Evolutionary conservation across 306 rosid species (phyloP).

Genomic region (Pterocarpus santalinus): DNA sequence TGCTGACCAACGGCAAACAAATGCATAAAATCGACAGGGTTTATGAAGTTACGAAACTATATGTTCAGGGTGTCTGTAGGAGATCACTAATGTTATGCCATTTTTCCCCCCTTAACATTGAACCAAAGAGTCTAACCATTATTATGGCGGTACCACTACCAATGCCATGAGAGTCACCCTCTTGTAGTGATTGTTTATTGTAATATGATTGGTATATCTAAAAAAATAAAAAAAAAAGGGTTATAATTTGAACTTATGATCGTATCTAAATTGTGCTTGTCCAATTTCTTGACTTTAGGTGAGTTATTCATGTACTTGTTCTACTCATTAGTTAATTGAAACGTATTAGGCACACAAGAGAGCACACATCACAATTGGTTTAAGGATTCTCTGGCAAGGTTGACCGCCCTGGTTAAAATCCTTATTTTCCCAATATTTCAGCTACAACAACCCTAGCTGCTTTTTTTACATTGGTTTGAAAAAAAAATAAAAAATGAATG

Average conservation of each 20-base stretch:
- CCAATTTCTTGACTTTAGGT: neutral
- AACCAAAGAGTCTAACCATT: neutral
- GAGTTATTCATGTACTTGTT: neutral
- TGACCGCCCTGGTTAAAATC: neutral
- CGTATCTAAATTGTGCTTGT: neutral
- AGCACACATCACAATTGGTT: neutral
- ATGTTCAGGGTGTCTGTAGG: too few species aligned
- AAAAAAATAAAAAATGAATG: too few species aligned
- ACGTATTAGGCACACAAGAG: neutral
- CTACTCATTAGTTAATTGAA: neutral
- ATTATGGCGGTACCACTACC: neutral
- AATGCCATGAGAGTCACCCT: neutral
- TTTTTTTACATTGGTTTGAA: too few species aligned
- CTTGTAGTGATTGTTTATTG: neutral
- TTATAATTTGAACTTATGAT: neutral
- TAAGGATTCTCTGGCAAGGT: neutral
- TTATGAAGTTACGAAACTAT: too few species aligned
- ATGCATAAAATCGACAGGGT: neutral
- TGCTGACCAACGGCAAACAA: neutral
- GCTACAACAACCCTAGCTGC: neutral
- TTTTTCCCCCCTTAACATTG: neutral
- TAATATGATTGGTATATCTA: neutral
- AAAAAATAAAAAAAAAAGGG: too few species aligned
- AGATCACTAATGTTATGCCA: neutral
- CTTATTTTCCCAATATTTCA: neutral